Base-by-base conservation (phyloP, 441 rosid species). In the Manihot esculenta region DNA sequence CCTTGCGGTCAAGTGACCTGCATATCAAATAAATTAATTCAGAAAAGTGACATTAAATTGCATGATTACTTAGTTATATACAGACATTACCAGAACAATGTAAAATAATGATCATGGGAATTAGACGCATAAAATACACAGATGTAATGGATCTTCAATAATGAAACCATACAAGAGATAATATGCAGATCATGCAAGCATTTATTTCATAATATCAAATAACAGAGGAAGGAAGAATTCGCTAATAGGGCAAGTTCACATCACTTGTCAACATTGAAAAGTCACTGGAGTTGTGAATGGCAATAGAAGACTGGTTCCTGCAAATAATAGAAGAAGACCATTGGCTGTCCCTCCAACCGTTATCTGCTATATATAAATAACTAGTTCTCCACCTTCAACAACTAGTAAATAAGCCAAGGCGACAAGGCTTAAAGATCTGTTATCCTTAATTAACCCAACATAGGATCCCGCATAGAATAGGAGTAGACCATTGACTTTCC, bases 1-100 rank as follows among this genome's bases (percentile, higher is more conserved):
- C 79, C 97, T 85, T 35, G 98, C 96, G 66, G 98, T 95, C 78
- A 95, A 76, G 78, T 96, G 98, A 70, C 99, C 99, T 91, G 86
- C 88, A 84, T 75, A 75, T 20, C 48, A 60, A 6, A 70, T 12
- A 77, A 33, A 83, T 64, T 55, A 15, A 64, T 70, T 56, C 72
- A 65, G 44, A 72, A 73, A 12, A 66, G 54, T 11, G 53, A 41
- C 23, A 60, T 14, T 13, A 12, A 26, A 33, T 11, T 12, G 23
- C 0, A 30, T 53, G 15, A 33, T 47, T n/a, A n/a, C n/a, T n/a
- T n/a, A n/a, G n/a, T n/a, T 18, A n/a, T 15, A 33, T 21, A 35
- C 24, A 60, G 24, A 57, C 14, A 56, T 60, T 47, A 64, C 56
- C 50, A 20, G 24, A 41, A 50, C 21, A 23, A 54, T 69, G 27